Evolutionary conservation across 2,329 filamentous ascomycete genomes (phyloP), one percentile per base, ranked within the genome.

Genomic region (Fusarium staphyleae): DNA sequence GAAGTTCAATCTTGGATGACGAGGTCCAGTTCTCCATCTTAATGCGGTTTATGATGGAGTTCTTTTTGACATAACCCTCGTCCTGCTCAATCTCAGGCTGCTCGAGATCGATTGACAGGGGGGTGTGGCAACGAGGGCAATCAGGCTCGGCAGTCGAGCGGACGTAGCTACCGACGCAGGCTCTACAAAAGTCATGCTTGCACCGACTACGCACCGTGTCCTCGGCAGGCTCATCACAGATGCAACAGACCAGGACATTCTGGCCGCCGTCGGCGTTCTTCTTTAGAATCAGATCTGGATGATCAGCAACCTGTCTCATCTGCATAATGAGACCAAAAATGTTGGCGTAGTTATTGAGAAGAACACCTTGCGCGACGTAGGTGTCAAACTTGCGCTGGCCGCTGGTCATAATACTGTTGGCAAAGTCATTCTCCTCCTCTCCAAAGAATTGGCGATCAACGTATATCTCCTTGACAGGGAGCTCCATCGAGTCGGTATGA

Each of bases 291-390:
- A 99, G 76, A 75, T 99, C 95, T 0, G 95, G 95, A 70, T 99
- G 95, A 63, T 99, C 95, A 7, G 95, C 92, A 19, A 97, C 91
- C 76, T 99, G 95, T 48, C 95, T 89, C 93, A 99, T 98, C 74
- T 96, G 93, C 91, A 98, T 98, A 69, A 99, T 97, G 48, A 99
- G 82, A 69, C 93, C 93, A 68, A 99, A 99, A 62, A 99, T 98
- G 72, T 99, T 99, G 77, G 95, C 95, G 66, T 98, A 98, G 71
- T 97, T 96, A 79, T 98, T 92, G 56, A 99, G 83, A 74, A 99
- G 86, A 15, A 98, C 93, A 77, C 92, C 93, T 60, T 92, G 90
- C 14, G 91, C 89, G 30, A 98, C 95, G 63, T 98, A 99, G 0
- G 93, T 98, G 69, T 98, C 91, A 63, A 98, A 99, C 66, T 92